These are phyloP conservation scores for Oryza rufipogon DNA, from an alignment of 176 grass and related monocot genomes.

Conservation along the genomic window DNA sequence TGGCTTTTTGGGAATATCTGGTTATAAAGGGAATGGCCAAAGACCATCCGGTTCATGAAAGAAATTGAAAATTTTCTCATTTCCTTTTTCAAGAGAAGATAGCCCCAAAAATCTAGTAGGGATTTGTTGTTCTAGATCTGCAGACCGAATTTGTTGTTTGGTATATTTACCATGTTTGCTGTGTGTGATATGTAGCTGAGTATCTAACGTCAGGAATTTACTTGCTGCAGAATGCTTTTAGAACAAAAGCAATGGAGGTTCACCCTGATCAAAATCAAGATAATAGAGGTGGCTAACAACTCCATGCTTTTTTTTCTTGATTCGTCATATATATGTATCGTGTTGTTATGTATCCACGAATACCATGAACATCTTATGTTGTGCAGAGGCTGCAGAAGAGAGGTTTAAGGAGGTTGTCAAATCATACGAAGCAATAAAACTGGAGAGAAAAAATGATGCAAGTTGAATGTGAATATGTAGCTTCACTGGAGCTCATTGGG, in stretches of 20 bases:
- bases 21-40: neutral
- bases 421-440: slow-evolving; percentile 91
- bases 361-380: slow-evolving; percentile 6
- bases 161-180: slow-evolving; percentile 5
- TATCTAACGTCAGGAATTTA: slow-evolving; percentile 30
- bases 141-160: neutral
- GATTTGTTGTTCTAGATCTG: neutral
- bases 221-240: slow-evolving; percentile 80
- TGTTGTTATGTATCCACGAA: neutral
- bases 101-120: neutral
- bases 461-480: slow-evolving; percentile 26
- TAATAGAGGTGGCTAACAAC: slow-evolving; percentile 60
- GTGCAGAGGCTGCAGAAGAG: slow-evolving; percentile 79
- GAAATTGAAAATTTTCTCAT: neutral
- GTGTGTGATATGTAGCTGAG: neutral
- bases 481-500: neutral
- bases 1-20: neutral
- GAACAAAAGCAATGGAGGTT: slow-evolving; percentile 94
- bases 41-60: neutral
- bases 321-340: neutral
- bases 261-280: slow-evolving; percentile 99
- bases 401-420: slow-evolving; percentile 92
- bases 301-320: neutral
- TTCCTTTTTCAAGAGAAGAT: slow-evolving; percentile 20
- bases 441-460: slow-evolving; percentile 65